A percentile compares a stretch with the other conserved stretches of the same genome.
Conservation (phyloP, 2,329 filamentous ascomycete genomes). For the Epichloe baconii region DNA sequence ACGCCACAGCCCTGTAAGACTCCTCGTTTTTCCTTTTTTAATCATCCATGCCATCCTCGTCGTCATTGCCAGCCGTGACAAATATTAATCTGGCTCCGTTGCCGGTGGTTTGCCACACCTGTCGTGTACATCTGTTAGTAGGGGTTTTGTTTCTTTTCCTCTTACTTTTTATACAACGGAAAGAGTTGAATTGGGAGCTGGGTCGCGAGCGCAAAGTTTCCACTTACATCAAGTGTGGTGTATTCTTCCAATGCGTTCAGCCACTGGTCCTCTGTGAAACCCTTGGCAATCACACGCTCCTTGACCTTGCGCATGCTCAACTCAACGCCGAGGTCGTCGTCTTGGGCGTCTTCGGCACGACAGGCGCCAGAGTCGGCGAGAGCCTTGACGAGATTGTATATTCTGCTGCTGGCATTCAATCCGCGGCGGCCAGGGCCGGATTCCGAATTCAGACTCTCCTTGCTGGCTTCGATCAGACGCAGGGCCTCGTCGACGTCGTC, state of each 20-base stretch:
- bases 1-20: background rate
- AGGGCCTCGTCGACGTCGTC: slow-evolving; percentile 95
- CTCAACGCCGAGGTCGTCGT: slow-evolving; percentile 45
- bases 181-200: too few relatives aligned
- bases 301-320: slow-evolving; percentile 79
- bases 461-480: slow-evolving; percentile 81
- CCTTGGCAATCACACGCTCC: slow-evolving; percentile 87
- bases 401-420: slow-evolving; percentile 73
- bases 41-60: slow-evolving; percentile 36
- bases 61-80: slow-evolving; percentile 44
- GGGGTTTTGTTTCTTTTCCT: background rate
- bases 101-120: slow-evolving; percentile 70
- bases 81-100: slow-evolving; percentile 61
- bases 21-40: slow-evolving; percentile 8
- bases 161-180: too few relatives aligned
- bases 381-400: slow-evolving; percentile 86
- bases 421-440: slow-evolving; percentile 46
- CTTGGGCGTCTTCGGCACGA: slow-evolving; percentile 54
- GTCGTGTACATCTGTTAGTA: slow-evolving; percentile 22
- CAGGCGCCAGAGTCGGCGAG: slow-evolving; percentile 81
- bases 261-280: slow-evolving; percentile 92
- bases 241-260: slow-evolving; percentile 80
- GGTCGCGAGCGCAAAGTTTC: background rate
- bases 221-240: slow-evolving; percentile 69
- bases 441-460: slow-evolving; percentile 75